Evolutionary conservation across 2,329 filamentous ascomycete genomes (phyloP).

Genomic region (Botryotinia calthae): DNA sequence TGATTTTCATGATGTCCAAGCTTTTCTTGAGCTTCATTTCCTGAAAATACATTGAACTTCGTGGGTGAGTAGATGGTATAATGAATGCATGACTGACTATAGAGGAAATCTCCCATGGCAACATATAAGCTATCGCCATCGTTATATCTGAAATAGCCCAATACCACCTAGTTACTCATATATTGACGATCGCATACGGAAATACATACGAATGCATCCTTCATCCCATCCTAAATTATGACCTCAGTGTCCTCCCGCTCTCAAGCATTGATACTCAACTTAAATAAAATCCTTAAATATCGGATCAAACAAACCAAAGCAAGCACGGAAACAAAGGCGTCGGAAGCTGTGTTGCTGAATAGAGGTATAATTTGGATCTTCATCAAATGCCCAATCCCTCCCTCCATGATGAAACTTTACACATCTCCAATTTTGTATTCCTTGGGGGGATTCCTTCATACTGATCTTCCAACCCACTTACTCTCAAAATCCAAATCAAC

Average conservation of each 20-base stretch:
- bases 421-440: slow-evolving; percentile 4
- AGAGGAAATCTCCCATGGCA: not conserved
- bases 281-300: slow-evolving; percentile 18
- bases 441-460: not conserved
- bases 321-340: not conserved
- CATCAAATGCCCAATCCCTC: slow-evolving; percentile 11
- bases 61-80: not conserved
- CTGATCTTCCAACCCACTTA: not conserved
- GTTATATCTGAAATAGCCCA: not conserved
- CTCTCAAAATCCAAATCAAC: not conserved
- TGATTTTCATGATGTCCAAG: slow-evolving; percentile 2
- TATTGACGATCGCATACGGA: not conserved
- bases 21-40: slow-evolving; percentile 9
- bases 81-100: not conserved
- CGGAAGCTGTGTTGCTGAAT: not conserved
- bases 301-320: slow-evolving; percentile 6
- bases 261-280: slow-evolving; percentile 11
- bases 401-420: slow-evolving; percentile 4
- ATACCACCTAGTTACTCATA: not conserved
- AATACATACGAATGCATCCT: slow-evolving; percentile 7
- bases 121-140: not conserved
- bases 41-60: not conserved
- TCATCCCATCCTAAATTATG: slow-evolving; percentile 10
- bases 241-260: not conserved
- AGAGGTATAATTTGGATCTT: slow-evolving; percentile 12